Percentiles rank a stretch among this genome's conserved stretches.
Conservation (phyloP, 2,329 filamentous ascomycete species). For the Beauveria australis region DNA sequence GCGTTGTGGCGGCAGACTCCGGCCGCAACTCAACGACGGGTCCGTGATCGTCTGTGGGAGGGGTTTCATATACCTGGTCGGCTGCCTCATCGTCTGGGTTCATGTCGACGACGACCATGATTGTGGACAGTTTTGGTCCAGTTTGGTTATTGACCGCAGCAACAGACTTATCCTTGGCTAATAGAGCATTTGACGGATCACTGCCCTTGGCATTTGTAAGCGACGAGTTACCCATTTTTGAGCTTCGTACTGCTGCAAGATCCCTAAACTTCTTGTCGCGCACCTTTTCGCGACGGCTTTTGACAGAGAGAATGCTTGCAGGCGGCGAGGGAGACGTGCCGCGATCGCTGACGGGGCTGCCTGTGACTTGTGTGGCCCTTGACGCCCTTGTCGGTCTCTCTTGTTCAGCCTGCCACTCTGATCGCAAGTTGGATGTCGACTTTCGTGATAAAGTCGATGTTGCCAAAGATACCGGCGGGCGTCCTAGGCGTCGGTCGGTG, state of each 20-base stretch:
- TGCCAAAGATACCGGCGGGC: conserved; percentile 6
- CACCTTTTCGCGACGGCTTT: conserved; percentile 30
- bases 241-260: conserved; percentile 25
- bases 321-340: conserved; percentile 13
- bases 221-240: neutral
- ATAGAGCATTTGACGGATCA: neutral
- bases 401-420: neutral
- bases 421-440: conserved; percentile 2
- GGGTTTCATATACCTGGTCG: neutral
- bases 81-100: conserved; percentile 15
- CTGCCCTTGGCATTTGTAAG: neutral
- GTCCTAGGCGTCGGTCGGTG: neutral
- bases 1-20: neutral
- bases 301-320: conserved; percentile 16
- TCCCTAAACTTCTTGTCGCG: conserved; percentile 32
- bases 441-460: conserved; percentile 1
- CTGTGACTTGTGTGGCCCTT: conserved; percentile 11
- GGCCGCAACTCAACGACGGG: neutral
- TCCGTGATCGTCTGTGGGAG: neutral
- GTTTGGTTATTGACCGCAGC: conserved; percentile 13
- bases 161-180: conserved; percentile 9
- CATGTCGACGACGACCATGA: conserved; percentile 33
- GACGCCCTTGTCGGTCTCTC: neutral
- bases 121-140: conserved; percentile 23
- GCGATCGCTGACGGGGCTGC: conserved; percentile 15